Conservation (phyloP, 352 stramenopile species). For the Pythium pectinolyticum region DNA sequence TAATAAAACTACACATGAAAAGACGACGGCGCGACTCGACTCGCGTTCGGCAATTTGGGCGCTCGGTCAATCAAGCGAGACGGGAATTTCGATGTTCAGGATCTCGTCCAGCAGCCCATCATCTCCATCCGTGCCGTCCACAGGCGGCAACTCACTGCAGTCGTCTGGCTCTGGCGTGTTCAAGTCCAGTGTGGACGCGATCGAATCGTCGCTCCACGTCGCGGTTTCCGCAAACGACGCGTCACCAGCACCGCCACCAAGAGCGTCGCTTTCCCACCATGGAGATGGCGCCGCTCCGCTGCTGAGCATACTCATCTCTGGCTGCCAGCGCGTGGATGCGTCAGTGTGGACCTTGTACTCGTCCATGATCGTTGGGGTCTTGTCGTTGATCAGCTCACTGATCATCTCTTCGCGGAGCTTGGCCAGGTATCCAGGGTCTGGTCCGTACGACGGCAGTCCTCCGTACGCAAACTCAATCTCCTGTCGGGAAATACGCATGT, state of each 20-base stretch:
- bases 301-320: slow-evolving; percentile 44
- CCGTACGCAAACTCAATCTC: slow-evolving; percentile 78
- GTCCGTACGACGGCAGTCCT: slow-evolving; percentile 40
- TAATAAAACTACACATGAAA: slow-evolving; percentile 25
- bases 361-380: slow-evolving; percentile 51
- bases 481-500: slow-evolving; percentile 18
- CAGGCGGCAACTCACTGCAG: slow-evolving; percentile 3
- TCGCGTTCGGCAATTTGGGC: too few relatives aligned
- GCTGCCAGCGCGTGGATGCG: slow-evolving; percentile 17
- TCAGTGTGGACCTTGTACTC: slow-evolving; percentile 34
- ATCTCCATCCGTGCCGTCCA: slow-evolving; percentile 27
- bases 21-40: too few relatives aligned
- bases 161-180: slow-evolving; percentile 16
- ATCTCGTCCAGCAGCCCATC: slow-evolving; percentile 52
- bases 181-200: slow-evolving; percentile 25
- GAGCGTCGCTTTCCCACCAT: slow-evolving; percentile 49
- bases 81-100: slow-evolving; percentile 54
- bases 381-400: slow-evolving; percentile 46
- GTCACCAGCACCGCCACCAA: slow-evolving; percentile 5
- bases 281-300: slow-evolving; percentile 37
- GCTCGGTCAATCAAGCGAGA: slow-evolving; percentile 18
- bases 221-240: slow-evolving; percentile 19
- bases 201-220: slow-evolving; percentile 27
- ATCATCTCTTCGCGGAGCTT: slow-evolving; percentile 55
- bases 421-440: slow-evolving; percentile 41